These are phyloP conservation scores for Heimioporus punctisporus DNA, from an alignment of 1,284 basidiomycete species.

Conservation along the genomic window DNA sequence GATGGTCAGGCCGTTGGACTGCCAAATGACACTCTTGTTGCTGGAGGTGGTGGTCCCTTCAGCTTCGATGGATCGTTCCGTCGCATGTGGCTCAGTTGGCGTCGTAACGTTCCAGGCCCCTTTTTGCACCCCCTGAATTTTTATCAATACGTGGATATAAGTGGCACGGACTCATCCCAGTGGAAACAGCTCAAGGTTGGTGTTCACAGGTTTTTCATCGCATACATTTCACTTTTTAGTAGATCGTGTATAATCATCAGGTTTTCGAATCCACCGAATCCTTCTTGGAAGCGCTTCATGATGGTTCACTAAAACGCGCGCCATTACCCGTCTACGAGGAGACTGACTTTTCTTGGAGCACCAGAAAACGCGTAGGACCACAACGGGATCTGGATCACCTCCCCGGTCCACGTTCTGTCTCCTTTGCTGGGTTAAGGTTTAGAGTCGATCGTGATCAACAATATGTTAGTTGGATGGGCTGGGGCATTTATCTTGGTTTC, in stretches of 20 bases:
- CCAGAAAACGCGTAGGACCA: constrained; percentile 42
- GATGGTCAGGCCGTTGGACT: constrained; percentile 34
- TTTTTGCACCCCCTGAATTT: constrained; percentile 59
- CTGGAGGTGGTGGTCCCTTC: constrained; percentile 48
- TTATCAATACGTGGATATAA: constrained; percentile 59
- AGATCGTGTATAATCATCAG: constrained; percentile 64
- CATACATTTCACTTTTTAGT: too few species aligned
- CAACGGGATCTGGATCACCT: constrained; percentile 60
- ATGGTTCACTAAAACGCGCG: constrained; percentile 52
- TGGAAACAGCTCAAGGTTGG: constrained; percentile 55
- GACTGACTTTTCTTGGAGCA: constrained; percentile 44
- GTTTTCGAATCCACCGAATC: constrained; percentile 47
- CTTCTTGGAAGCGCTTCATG: constrained; percentile 53
- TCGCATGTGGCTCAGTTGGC: constrained; percentile 52
- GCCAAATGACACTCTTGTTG: constrained; percentile 49
- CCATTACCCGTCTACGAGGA: constrained; percentile 32
- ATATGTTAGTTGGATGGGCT: constrained; percentile 69
- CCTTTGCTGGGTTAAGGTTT: constrained; percentile 60
- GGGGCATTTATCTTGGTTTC: constrained; percentile 63
- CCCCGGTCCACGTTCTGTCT: constrained; percentile 60
- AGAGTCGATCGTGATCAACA: constrained; percentile 52
- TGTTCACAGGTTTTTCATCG: background rate
- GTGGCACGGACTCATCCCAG: constrained; percentile 51
- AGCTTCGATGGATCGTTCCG: constrained; percentile 65
- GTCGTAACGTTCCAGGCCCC: constrained; percentile 48